phyloP scores from a whole-genome alignment of 2,329 filamentous ascomycete species.

The Fusarium foetens region DNA sequence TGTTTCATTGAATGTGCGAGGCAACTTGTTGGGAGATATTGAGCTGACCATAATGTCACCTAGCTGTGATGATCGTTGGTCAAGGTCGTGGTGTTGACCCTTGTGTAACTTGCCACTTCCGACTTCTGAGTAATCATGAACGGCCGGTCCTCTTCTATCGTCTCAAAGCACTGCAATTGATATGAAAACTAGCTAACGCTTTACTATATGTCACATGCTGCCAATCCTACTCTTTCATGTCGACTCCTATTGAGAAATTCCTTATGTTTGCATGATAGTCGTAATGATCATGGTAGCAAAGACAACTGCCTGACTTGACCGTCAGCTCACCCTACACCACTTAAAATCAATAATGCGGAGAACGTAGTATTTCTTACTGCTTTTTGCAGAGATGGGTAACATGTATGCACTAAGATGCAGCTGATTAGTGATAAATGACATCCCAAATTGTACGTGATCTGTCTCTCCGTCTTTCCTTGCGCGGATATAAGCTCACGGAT shows the following conservation, averaged over 20 bases:
- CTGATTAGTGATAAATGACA: background rate
- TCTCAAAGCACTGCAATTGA: accelerated
- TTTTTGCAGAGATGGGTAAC: accelerated
- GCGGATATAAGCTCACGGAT: background rate
- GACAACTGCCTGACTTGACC: background rate
- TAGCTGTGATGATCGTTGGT: no score
- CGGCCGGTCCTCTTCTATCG: accelerated
- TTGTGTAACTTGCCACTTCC: no score
- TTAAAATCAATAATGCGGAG: background rate
- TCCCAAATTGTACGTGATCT: background rate
- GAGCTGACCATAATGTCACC: background rate
- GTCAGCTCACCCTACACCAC: background rate
- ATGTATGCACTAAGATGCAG: background rate
- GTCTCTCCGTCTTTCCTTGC: no score
- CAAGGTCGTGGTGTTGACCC: background rate
- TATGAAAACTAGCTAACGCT: accelerated
- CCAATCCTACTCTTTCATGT: accelerated
- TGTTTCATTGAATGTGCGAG: accelerated
- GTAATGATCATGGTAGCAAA: no score
- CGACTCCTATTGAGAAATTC: accelerated
- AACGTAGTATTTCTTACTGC: background rate
- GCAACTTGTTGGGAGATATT: background rate
- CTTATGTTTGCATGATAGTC: background rate
- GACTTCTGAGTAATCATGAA: background rate
- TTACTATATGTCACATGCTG: accelerated